A percentile compares a stretch with the other conserved stretches of the same genome.
phyloP scores from a whole-genome alignment of 2,329 filamentous ascomycete genomes.

The Fusarium pseudograminearum region DNA sequence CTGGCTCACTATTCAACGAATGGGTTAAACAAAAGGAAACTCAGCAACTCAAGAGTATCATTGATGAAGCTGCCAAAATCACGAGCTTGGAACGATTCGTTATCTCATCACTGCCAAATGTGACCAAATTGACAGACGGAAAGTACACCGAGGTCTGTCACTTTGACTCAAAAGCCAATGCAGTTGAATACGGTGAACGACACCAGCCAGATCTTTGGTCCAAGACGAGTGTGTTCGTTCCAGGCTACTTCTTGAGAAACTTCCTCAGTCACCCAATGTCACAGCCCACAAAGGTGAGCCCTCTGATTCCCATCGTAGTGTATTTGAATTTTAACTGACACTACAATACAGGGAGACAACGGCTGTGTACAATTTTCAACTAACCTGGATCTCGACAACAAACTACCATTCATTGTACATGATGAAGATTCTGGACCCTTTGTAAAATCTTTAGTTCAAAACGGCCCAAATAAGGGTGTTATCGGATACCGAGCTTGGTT shows the following conservation, averaged over 20 bases:
- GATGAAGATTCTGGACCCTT: constrained; percentile 8
- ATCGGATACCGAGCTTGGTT: constrained; percentile 12
- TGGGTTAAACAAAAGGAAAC: constrained; percentile 12
- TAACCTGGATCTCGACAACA: constrained; percentile 4
- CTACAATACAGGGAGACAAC: neutral
- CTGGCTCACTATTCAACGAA: neutral
- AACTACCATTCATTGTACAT: constrained; percentile 11
- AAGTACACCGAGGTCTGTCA: constrained; percentile 9
- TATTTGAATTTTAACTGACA: constrained; percentile 3
- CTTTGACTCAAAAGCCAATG: constrained; percentile 13
- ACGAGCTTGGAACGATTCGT: neutral
- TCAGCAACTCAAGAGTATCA: constrained; percentile 8
- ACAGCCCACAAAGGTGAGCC: constrained; percentile 1
- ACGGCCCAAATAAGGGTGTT: neutral
- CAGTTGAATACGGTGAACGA: neutral
- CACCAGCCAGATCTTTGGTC: constrained; percentile 3
- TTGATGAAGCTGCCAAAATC: constrained; percentile 4
- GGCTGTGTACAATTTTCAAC: constrained; percentile 6
- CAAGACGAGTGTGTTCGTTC: constrained; percentile 9
- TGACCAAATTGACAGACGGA: neutral
- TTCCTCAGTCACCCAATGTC: constrained; percentile 15
- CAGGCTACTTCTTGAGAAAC: constrained; percentile 7
- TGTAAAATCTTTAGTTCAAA: neutral
- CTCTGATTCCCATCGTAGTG: neutral
- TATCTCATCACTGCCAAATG: constrained; percentile 9